phyloP scores from a whole-genome alignment of 208 protist species.

The Willaertia magna region DNA sequence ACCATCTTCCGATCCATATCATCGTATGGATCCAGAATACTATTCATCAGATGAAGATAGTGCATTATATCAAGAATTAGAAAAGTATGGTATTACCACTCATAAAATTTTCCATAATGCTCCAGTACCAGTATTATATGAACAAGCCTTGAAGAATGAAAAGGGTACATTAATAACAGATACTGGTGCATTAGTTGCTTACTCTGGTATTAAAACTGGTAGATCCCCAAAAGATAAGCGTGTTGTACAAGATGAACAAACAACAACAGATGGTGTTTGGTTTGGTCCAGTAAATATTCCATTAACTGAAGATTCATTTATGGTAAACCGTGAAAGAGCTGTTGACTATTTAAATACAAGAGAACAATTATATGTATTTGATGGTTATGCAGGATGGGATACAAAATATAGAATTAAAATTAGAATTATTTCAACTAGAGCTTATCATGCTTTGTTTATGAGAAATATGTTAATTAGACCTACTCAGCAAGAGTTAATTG shows the following conservation, averaged over 20 bases:
- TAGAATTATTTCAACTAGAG: conserved; percentile 66
- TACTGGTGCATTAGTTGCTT: conserved; percentile 61
- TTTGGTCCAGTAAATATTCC: conserved; percentile 84
- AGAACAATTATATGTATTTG: conserved; percentile 77
- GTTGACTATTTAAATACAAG: conserved; percentile 77
- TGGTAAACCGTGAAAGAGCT: conserved; percentile 69
- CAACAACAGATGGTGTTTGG: conserved; percentile 61
- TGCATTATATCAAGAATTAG: not conserved
- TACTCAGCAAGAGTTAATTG: conserved; percentile 61
- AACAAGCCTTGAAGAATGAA: conserved; percentile 29
- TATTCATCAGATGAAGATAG: not conserved
- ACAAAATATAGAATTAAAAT: conserved; percentile 75
- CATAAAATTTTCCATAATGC: conserved; percentile 21
- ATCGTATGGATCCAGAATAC: not conserved
- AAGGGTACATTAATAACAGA: conserved; percentile 39
- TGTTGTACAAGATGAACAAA: conserved; percentile 60
- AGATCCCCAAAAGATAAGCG: conserved; percentile 81
- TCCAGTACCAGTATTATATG: conserved; percentile 28
- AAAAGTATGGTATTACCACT: not conserved
- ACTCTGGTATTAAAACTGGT: conserved; percentile 74
- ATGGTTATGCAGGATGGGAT: conserved; percentile 79
- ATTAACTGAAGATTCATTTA: conserved; percentile 67
- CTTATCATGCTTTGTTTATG: conserved; percentile 93
- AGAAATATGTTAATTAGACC: conserved; percentile 85
- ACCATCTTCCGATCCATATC: no score